Evolutionary conservation across 169 alveolate genomes (phyloP).

Genomic region (Cryptosporidium parvum): DNA sequence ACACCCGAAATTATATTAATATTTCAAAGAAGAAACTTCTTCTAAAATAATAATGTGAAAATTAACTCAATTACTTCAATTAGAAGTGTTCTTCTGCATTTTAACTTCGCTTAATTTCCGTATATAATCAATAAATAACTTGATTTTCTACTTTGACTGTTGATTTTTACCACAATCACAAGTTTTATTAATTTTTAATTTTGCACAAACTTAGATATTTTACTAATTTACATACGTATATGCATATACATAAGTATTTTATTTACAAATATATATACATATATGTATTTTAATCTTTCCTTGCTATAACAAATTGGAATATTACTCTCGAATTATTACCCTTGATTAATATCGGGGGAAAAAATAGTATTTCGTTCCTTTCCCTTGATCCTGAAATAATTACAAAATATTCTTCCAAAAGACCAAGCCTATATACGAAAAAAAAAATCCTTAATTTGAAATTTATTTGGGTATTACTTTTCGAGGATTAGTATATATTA

Average conservation of each 20-base stretch:
- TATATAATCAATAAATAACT: slow-evolving; percentile 8
- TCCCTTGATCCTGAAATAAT: not conserved
- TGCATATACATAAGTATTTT: not conserved
- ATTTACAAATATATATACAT: not conserved
- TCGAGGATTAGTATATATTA: not conserved
- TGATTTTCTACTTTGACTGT: not conserved
- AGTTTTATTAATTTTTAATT: not conserved
- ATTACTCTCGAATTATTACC: not conserved
- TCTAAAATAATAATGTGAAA: not conserved
- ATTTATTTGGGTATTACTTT: not conserved
- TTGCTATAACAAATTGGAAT: not conserved
- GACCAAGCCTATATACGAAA: not conserved
- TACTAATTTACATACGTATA: not conserved
- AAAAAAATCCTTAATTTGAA: not conserved
- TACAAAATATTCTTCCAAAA: not conserved
- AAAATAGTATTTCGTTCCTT: not conserved
- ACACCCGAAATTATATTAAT: not conserved
- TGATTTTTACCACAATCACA: not conserved
- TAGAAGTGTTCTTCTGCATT: slow-evolving; percentile 25
- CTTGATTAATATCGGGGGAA: not conserved
- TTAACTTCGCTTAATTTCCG: not conserved
- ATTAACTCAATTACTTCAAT: slow-evolving; percentile 14
- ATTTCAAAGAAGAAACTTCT: not conserved
- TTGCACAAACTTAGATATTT: not conserved
- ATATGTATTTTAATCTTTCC: not conserved